Percentiles rank a stretch among this genome's conserved stretches.
Conservation (phyloP, 2,329 filamentous ascomycete species). For the Scleromitrula shiraiana region DNA sequence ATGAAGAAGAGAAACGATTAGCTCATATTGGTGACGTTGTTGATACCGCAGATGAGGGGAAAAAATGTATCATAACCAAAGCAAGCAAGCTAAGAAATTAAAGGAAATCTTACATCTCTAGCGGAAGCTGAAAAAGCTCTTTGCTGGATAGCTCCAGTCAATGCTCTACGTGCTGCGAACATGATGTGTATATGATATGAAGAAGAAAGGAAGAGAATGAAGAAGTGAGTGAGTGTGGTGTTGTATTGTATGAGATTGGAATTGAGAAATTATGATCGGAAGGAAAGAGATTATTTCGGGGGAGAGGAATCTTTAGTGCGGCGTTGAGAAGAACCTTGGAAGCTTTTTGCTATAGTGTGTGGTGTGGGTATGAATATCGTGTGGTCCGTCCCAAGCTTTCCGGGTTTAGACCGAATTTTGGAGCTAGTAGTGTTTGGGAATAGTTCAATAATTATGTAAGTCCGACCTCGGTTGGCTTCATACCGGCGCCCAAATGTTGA, state of each 20-base stretch:
- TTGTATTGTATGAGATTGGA: slow-evolving; percentile 7
- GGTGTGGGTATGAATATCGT: too few relatives aligned
- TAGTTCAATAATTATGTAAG: too few relatives aligned
- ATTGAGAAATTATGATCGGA: slow-evolving; percentile 7
- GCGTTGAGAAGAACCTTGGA: too few relatives aligned
- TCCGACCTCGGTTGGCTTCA: too few relatives aligned
- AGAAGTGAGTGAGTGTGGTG: slow-evolving; percentile 11
- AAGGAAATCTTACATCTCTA: slow-evolving; percentile 52
- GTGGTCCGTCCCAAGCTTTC: too few relatives aligned
- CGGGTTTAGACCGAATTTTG: too few relatives aligned
- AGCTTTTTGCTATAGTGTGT: too few relatives aligned
- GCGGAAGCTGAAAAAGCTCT: slow-evolving; percentile 76
- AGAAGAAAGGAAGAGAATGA: background rate
- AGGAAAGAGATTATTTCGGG: slow-evolving; percentile 2
- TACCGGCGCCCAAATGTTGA: too few relatives aligned
- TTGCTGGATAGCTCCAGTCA: slow-evolving; percentile 54
- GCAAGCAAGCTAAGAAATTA: slow-evolving; percentile 11
- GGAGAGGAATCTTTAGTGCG: slow-evolving; percentile 6
- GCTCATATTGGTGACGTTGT: slow-evolving; percentile 14
- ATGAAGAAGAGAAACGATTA: slow-evolving; percentile 16
- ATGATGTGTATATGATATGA: slow-evolving; percentile 37
- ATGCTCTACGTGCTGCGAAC: slow-evolving; percentile 62
- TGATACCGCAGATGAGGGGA: background rate
- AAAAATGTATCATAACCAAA: too few relatives aligned
- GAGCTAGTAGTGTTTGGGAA: too few relatives aligned